Evolutionary conservation across 2,329 filamentous ascomycete species (phyloP).

Genomic region (Fusarium verticillioides): DNA sequence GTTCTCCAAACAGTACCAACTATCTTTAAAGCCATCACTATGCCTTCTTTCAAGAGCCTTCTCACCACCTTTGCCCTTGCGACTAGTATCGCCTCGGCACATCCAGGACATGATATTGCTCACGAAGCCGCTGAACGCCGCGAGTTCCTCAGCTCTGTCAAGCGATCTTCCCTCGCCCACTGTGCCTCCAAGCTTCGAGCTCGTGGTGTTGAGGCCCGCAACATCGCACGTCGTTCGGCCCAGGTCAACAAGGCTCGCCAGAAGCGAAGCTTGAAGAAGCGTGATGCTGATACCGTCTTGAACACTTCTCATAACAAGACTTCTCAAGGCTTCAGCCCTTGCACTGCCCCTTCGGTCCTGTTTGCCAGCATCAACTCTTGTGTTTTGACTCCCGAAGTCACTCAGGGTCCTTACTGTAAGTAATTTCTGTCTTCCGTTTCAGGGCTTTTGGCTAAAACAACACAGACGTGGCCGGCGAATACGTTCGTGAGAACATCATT

Average conservation of each 20-base stretch:
- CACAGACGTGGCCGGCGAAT: slow-evolving; percentile 47
- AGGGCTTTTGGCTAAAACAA: neutral
- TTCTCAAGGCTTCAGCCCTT: slow-evolving; percentile 45
- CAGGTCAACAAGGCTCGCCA: slow-evolving; percentile 55
- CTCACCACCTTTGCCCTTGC: slow-evolving; percentile 24
- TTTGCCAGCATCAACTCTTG: slow-evolving; percentile 57
- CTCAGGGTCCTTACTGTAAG: slow-evolving; percentile 59
- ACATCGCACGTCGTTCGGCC: slow-evolving; percentile 56
- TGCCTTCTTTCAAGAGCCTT: slow-evolving; percentile 29
- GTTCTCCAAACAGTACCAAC: neutral
- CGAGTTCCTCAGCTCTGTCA: slow-evolving; percentile 52
- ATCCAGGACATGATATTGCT: slow-evolving; percentile 61
- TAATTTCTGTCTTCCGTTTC: neutral
- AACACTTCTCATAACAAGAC: slow-evolving; percentile 53
- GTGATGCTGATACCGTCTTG: slow-evolving; percentile 49
- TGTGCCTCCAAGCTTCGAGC: slow-evolving; percentile 59
- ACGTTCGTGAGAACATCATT: slow-evolving; percentile 51
- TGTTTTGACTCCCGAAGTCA: slow-evolving; percentile 61
- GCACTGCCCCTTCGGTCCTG: slow-evolving; percentile 48
- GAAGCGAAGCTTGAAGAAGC: slow-evolving; percentile 49
- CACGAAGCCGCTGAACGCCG: slow-evolving; percentile 62
- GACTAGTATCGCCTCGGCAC: slow-evolving; percentile 47
- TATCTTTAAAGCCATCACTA: neutral
- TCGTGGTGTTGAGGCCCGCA: slow-evolving; percentile 57
- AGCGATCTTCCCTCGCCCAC: slow-evolving; percentile 57